Base-by-base conservation (phyloP, 148 eudicot species). In the Polygonum aviculare region DNA sequence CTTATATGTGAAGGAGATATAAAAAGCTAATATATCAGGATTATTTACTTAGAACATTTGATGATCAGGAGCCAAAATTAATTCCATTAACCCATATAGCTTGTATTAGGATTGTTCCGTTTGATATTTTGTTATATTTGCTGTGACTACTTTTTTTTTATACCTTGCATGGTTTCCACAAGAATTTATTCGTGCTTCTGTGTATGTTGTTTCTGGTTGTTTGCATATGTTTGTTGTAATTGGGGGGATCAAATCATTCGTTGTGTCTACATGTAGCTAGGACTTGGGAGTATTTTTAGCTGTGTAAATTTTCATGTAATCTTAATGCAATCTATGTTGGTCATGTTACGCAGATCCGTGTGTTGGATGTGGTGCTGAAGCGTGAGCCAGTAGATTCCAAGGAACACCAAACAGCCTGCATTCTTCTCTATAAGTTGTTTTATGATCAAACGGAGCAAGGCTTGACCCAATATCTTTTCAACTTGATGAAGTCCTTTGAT, bases 371-470 rank as follows among this genome's bases (percentile, higher is more conserved):
- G 81, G 94, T 96, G 84, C 90, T 96, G 73, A 93, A 96, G 88
- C 82, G 80, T 78, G 87, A 90, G 79, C 91, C 90, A 39, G 93
- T 86, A 87, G 91, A 89, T 77, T 88, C 90, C 5, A 86, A 78
- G 81, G 99, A 96, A 82, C 90, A 92, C 80, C 93, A 91, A 78
- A 93, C 93, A 73, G 90, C 93, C 77, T 92, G 93, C 14, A 78
- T 79, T 73, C 89, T 96, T 87, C 94, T 96, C 73, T 93, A 96
- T 82, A 96, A 96, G 88, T 82, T 96, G 81, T 93, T 96, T 75
- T 96, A 96, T 85, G 99, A 96, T 83, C 99, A 96, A 86, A 96
- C 98, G 77, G 99, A 96, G 74, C 91, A 96, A 87, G 99, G 98
- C 75, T 86, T 92, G 88, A 96, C 99, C 11, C 93, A 86, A 80